Evolutionary conservation across 1,139 yeast genomes (phyloP).

Genomic region (Saccharomyces hybrid): DNA sequence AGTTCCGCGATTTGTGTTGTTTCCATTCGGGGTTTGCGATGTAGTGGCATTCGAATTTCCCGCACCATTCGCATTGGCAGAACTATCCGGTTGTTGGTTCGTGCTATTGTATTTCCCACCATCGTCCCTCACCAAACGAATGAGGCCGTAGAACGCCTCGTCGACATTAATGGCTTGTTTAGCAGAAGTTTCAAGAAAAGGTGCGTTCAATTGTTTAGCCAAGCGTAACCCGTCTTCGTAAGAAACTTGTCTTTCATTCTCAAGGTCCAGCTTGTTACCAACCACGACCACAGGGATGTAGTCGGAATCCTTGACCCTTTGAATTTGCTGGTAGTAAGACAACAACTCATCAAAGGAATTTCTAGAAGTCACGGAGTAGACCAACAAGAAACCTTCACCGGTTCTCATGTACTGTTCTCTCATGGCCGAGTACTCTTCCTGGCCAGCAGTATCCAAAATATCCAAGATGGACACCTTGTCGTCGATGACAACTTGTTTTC

Average conservation of each 20-base stretch:
- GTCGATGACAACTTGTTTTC: conserved; percentile 70
- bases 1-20: not conserved
- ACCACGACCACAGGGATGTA: conserved; percentile 64
- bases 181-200: conserved; percentile 85
- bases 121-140: conserved; percentile 49
- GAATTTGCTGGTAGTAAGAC: conserved; percentile 70
- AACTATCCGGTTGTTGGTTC: not conserved
- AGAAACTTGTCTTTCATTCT: conserved; percentile 67
- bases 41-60: not conserved
- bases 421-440: conserved; percentile 92
- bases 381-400: conserved; percentile 83
- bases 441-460: conserved; percentile 93
- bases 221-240: conserved; percentile 73
- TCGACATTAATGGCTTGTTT: conserved; percentile 87
- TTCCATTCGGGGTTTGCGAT: not conserved
- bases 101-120: conserved; percentile 20
- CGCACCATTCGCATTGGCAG: not conserved
- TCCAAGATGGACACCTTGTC: conserved; percentile 70
- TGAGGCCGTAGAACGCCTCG: conserved; percentile 73
- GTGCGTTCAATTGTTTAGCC: conserved; percentile 63
- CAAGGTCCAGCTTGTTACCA: conserved; percentile 73
- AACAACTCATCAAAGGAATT: conserved; percentile 70
- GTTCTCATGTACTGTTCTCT: conserved; percentile 87
- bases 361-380: conserved; percentile 71
- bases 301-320: conserved; percentile 71